Percentiles rank a stretch among this genome's conserved stretches.
Evolutionary conservation across 192 early-diverging fungal species (phyloP).

Genomic region (Coemansia sp.): DNA sequence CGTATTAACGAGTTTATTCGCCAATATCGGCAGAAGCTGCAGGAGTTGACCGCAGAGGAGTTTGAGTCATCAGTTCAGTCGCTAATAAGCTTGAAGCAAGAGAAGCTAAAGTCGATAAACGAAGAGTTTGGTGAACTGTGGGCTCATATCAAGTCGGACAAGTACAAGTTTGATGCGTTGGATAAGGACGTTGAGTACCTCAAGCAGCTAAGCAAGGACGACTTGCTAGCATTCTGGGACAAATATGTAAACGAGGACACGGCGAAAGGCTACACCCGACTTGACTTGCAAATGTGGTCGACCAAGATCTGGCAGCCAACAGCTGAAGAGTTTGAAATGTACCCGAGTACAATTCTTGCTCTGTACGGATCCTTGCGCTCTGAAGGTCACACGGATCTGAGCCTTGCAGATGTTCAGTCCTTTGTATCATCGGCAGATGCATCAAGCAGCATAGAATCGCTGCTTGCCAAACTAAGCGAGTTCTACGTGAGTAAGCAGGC

Average conservation of each 20-base stretch:
- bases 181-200: conserved; percentile 14
- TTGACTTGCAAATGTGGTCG: conserved; percentile 1
- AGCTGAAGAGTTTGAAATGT: neutral
- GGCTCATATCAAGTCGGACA: conserved; percentile 62
- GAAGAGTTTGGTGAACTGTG: conserved; percentile 68
- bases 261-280: neutral
- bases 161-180: conserved; percentile 75
- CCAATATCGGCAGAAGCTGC: conserved; percentile 46
- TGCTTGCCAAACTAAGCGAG: neutral
- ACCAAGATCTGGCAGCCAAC: neutral
- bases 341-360: neutral
- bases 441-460: neutral
- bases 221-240: conserved; percentile 42
- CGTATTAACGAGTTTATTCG: conserved; percentile 79
- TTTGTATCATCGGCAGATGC: neutral
- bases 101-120: conserved; percentile 70
- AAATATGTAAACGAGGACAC: conserved; percentile 37
- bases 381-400: neutral
- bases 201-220: conserved; percentile 17
- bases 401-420: neutral
- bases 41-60: conserved; percentile 60
- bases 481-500: neutral
- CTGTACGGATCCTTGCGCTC: neutral
- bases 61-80: conserved; percentile 66
- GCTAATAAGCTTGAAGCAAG: conserved; percentile 61